Evolutionary conservation across 352 stramenopile species (phyloP).

Genomic region (Peronospora farinosa): DNA sequence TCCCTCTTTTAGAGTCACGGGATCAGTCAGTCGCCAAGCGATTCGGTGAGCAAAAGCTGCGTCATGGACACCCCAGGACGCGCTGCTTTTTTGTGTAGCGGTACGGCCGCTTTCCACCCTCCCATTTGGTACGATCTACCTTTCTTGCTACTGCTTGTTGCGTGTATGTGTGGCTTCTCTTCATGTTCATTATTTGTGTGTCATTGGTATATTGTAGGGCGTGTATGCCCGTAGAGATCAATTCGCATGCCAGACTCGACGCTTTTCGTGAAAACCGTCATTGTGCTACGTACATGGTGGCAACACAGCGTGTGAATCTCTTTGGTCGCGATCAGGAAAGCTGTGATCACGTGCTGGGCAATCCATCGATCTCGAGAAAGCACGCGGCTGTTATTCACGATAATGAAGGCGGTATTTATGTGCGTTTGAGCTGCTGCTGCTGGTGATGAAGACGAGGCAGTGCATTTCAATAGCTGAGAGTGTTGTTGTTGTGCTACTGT

Average conservation of each 20-base stretch:
- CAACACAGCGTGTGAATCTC: constrained; percentile 74
- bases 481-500: neutral
- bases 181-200: no score
- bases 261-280: constrained; percentile 70
- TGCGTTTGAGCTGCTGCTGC: constrained; percentile 23
- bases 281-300: constrained; percentile 82
- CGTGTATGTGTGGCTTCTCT: no score
- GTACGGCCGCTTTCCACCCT: constrained; percentile 71
- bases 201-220: constrained; percentile 32
- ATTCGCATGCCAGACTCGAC: constrained; percentile 65
- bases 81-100: constrained; percentile 70
- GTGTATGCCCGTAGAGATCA: constrained; percentile 52
- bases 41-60: constrained; percentile 16
- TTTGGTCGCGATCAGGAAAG: constrained; percentile 82
- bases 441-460: neutral
- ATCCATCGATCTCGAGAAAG: constrained; percentile 82
- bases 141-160: neutral
- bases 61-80: constrained; percentile 43
- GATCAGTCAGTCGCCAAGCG: constrained; percentile 20
- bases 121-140: constrained; percentile 50
- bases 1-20: constrained; percentile 3
- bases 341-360: constrained; percentile 83
- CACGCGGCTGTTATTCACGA: constrained; percentile 84
- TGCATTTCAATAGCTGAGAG: constrained; percentile 3
- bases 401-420: constrained; percentile 72